These are phyloP conservation scores for Artemisia tridentata DNA, from an alignment of 129 eudicot genomes.

Conservation along the genomic window DNA sequence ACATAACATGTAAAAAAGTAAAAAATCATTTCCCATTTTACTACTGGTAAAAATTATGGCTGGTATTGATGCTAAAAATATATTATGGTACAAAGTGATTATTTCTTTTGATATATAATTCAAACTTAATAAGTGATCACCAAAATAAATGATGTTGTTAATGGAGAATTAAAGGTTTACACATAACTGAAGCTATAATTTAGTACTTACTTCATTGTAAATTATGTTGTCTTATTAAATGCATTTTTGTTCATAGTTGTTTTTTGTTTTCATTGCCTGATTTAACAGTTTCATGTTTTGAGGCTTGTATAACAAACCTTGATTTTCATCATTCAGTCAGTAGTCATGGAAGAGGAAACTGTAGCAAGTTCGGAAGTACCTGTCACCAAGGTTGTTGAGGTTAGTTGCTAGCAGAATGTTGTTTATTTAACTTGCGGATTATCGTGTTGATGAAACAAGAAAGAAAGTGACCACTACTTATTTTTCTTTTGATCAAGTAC, in stretches of 20 bases:
- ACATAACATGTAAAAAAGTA: no score
- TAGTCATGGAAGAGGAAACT: constrained; percentile 57
- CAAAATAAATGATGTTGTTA: constrained; percentile 13
- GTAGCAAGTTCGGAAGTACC: constrained; percentile 52
- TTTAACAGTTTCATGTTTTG: constrained; percentile 13
- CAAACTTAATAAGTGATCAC: constrained; percentile 6
- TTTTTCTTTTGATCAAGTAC: constrained; percentile 11
- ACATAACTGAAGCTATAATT: constrained; percentile 22
- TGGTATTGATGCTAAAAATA: no score
- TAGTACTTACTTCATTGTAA: constrained; percentile 8
- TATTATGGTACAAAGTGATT: background rate
- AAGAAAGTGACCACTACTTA: background rate
- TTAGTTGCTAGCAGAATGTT: constrained; percentile 12
- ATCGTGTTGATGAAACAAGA: background rate
- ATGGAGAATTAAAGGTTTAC: constrained; percentile 18
- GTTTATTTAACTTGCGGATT: background rate
- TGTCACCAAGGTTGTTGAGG: constrained; percentile 53
- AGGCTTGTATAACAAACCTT: constrained; percentile 11
- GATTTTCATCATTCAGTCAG: constrained; percentile 10
- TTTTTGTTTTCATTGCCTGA: constrained; percentile 14
- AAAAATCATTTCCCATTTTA: no score
- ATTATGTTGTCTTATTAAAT: constrained; percentile 14
- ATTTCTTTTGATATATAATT: background rate
- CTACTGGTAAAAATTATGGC: no score
- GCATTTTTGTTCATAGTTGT: background rate